phyloP scores from a whole-genome alignment of 1,284 basidiomycete genomes.

The Phenoliferia sp. region DNA sequence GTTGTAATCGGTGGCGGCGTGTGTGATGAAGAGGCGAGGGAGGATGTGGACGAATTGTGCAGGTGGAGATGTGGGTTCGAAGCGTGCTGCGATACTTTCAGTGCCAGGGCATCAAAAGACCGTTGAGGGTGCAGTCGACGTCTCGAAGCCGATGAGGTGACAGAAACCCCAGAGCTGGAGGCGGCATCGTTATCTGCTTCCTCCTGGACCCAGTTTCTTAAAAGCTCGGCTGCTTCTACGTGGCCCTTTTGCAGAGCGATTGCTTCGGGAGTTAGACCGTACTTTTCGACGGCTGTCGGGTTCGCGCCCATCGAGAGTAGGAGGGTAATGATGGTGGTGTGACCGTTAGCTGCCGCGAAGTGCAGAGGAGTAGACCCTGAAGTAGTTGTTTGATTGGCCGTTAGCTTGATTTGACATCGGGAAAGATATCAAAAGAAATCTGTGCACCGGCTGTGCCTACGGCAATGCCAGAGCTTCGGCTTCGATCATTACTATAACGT shows the following conservation, averaged over 20 bases:
- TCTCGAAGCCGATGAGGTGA: slow-evolving; percentile 6
- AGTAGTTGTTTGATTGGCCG: slow-evolving; percentile 37
- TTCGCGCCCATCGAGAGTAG: slow-evolving; percentile 75
- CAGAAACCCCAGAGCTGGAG: slow-evolving; percentile 4
- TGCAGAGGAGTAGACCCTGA: slow-evolving; percentile 83
- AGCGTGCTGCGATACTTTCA: slow-evolving; percentile 21
- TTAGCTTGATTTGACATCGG: not conserved
- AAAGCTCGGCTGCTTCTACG: slow-evolving; percentile 43
- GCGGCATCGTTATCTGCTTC: slow-evolving; percentile 10
- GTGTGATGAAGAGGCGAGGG: slow-evolving; percentile 8
- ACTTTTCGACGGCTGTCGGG: slow-evolving; percentile 73
- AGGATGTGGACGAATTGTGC: slow-evolving; percentile 1
- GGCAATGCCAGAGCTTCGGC: slow-evolving; percentile 47
- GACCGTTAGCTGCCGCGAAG: slow-evolving; percentile 87
- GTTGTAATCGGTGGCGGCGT: not conserved
- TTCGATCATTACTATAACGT: slow-evolving; percentile 61
- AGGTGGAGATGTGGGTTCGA: slow-evolving; percentile 8
- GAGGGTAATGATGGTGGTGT: slow-evolving; percentile 64
- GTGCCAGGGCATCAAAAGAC: slow-evolving; percentile 28
- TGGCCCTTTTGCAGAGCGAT: slow-evolving; percentile 48
- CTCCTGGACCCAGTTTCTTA: slow-evolving; percentile 39
- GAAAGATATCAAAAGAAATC: not conserved
- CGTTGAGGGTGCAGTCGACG: slow-evolving; percentile 21
- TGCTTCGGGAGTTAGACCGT: slow-evolving; percentile 66
- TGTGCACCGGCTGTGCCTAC: slow-evolving; percentile 57